phyloP scores from a whole-genome alignment of 345 rosid species.

The Excoecaria cochinchinensis region DNA sequence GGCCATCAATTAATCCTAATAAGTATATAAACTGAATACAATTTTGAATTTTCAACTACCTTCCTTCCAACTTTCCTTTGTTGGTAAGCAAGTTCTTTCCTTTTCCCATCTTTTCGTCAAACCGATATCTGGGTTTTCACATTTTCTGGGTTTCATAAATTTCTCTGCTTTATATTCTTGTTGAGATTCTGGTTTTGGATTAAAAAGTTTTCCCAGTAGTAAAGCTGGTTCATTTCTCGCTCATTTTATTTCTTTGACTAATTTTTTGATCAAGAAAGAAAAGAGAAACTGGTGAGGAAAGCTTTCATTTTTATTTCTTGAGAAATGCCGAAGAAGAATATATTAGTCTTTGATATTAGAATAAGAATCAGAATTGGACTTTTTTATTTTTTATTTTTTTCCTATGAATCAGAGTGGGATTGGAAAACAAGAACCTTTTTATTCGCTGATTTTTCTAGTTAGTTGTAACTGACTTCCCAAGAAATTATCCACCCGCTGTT shows the following conservation, averaged over 20 bases:
- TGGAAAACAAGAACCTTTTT: too few species aligned
- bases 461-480: background rate
- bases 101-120: too few species aligned
- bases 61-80: conserved; percentile 2
- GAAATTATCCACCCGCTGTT: background rate
- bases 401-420: too few species aligned
- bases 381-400: too few species aligned
- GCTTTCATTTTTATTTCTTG: too few species aligned
- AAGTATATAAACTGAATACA: background rate
- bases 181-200: background rate
- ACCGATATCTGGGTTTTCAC: background rate
- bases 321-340: too few species aligned
- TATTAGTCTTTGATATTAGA: too few species aligned
- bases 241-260: background rate
- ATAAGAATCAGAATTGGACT: too few species aligned
- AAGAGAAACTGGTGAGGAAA: too few species aligned
- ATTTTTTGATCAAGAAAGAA: too few species aligned
- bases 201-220: background rate
- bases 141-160: background rate
- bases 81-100: conserved; percentile 3
- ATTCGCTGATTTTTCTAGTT: background rate
- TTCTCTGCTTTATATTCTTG: background rate
- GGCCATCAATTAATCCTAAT: background rate
- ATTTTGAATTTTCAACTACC: too few species aligned
- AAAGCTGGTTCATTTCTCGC: background rate